Evolutionary conservation across 257 asterid genomes (phyloP).

Genomic region (Capsicum pubescens): DNA sequence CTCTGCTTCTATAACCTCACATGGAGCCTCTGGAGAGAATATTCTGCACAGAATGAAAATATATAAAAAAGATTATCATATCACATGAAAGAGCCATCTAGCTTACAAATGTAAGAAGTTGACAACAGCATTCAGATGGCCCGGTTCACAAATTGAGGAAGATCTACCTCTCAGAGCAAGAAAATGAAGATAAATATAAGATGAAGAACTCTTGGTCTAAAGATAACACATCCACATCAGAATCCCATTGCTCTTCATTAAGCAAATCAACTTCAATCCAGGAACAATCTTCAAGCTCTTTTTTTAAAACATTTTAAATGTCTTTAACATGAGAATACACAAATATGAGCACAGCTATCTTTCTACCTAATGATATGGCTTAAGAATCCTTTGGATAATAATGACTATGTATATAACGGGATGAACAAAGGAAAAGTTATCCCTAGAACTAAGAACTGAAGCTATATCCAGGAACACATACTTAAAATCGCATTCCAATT

Average conservation of each 20-base stretch:
- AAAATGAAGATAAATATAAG: constrained; percentile 9
- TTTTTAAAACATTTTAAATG: not conserved
- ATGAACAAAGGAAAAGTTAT: not conserved
- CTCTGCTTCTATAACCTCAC: constrained; percentile 97
- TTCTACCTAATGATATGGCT: not conserved
- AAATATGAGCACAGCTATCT: constrained; percentile 1
- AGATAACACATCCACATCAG: not conserved
- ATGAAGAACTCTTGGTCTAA: not conserved
- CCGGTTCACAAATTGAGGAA: not conserved
- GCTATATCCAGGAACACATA: constrained; percentile 12
- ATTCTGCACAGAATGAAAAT: constrained; percentile 53
- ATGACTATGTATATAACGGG: not conserved
- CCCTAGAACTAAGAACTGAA: not conserved
- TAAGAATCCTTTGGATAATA: constrained; percentile 22
- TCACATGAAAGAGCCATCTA: not conserved
- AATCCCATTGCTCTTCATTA: constrained; percentile 1
- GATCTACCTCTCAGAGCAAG: constrained; percentile 6
- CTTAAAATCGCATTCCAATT: not conserved
- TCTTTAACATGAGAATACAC: constrained; percentile 11
- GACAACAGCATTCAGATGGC: constrained; percentile 23
- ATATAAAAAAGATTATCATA: not conserved
- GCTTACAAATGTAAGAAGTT: not conserved
- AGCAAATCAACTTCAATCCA: not conserved
- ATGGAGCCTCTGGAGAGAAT: constrained; percentile 92
- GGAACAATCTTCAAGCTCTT: constrained; percentile 6